Conservation (phyloP, 23 red algal genomes). For the Gracilaria domingensis region DNA sequence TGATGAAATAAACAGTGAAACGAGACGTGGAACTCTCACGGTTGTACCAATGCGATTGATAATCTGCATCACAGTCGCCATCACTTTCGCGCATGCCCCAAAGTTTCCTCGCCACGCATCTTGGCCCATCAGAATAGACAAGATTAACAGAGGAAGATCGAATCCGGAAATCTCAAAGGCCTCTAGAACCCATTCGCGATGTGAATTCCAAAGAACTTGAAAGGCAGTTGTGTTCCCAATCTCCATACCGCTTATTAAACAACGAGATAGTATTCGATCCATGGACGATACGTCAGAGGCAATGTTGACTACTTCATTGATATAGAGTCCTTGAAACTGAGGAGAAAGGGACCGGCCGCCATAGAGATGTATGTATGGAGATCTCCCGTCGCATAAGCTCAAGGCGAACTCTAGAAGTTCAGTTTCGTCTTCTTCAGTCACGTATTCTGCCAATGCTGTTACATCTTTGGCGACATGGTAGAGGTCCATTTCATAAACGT, state of each 20-base stretch:
- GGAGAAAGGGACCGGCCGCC: background rate
- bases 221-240: conserved; percentile 14
- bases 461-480: background rate
- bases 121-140: background rate
- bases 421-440: background rate
- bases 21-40: background rate
- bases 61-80: background rate
- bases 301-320: background rate
- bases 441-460: background rate
- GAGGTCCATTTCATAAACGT: conserved; percentile 22
- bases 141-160: background rate
- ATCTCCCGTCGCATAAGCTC: background rate
- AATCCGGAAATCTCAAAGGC: background rate
- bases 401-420: background rate
- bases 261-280: background rate
- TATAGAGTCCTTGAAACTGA: conserved; percentile 3
- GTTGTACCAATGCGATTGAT: background rate
- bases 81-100: background rate
- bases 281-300: background rate
- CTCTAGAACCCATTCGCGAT: conserved; percentile 1
- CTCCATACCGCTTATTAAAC: background rate
- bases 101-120: conserved; percentile 7
- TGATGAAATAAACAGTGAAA: conserved; percentile 12
- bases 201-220: background rate
- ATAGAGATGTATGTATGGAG: background rate